Base-by-base conservation (phyloP, 257 asterid species). In the Ballota nigra region DNA sequence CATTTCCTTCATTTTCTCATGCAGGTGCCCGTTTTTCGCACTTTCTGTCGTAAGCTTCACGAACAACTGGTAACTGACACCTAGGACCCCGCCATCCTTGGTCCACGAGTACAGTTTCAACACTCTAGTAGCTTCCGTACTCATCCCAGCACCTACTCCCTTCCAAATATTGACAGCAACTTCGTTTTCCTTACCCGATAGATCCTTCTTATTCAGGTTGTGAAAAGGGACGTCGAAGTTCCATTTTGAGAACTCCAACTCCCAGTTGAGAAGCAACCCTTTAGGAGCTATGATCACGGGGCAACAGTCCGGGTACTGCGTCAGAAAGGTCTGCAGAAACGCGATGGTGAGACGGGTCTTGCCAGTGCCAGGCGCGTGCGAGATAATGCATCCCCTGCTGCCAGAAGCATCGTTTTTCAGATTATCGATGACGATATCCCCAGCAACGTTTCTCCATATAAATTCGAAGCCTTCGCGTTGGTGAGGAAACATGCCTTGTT, bases 281-380 rank as follows among this genome's bases (percentile, higher is more conserved):
- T 63, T 45, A 0, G 98, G 99, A 47, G 95, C 97, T 20, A 94
- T 69, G 77, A 94, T 83, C 38, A 94, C 71, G 0, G 97, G 97
- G 34, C 85, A 78, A 24, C 86, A 86, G 8, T 41, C 41, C 1
- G 96, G 92, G 8, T 85, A 87, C 11, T 78, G 76, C 71, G 68
- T 84, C 81, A 91, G 41, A 53, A 88, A 87, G 3, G 97, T 22
- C 78, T 52, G 76, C 59, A 89, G 86, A 74, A 94, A 94, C 36
- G 82, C 88, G 47, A 94, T 75, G 2, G 89, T 83, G 66, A 91
- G 84, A 19, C 86, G 82, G 7, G 97, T 83, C 74, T 94, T 91
- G 29, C 98, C 98, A 0, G 99, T 94, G 2, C 97, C 97, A 6
- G 97, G 99, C 3, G 97, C 96, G 26, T 94, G 99, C 8, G 97